A percentile compares a stretch with the other conserved stretches of the same genome.
Evolutionary conservation across 2,329 filamentous ascomycete genomes (phyloP).

Genomic region (Trichophyton simii): DNA sequence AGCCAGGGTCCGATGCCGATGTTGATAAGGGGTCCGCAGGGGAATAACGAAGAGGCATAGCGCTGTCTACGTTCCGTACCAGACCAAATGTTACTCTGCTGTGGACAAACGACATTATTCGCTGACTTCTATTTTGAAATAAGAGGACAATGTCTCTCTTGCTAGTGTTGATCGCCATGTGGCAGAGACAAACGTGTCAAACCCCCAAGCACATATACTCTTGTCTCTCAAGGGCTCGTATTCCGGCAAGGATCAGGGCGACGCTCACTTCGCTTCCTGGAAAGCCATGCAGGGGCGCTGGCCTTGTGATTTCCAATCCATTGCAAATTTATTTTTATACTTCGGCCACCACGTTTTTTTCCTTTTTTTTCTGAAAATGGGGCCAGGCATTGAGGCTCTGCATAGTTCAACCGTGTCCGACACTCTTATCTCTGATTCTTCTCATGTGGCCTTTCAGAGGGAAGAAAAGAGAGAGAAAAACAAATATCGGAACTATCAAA

Average conservation of each 20-base stretch:
- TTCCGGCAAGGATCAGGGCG: conserved; percentile 1
- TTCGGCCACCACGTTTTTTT: conserved; percentile 4
- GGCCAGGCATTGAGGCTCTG: conserved; percentile 6
- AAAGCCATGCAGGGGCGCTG: conserved; percentile 3
- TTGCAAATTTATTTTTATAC: conserved; percentile 4
- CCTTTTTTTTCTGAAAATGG: conserved; percentile 4
- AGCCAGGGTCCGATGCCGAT: neutral
- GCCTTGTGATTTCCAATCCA: neutral
- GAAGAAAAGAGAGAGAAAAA: neutral
- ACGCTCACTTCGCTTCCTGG: conserved; percentile 3
- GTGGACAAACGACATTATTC: neutral
- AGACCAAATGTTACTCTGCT: neutral
- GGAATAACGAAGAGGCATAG: neutral
- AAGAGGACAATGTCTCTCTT: neutral
- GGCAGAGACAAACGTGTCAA: conserved; percentile 1
- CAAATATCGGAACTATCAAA: neutral
- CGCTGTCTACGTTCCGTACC: neutral
- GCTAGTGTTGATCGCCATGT: conserved; percentile 4
- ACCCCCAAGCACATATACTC: neutral
- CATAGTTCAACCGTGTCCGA: conserved; percentile 4
- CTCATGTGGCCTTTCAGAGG: conserved; percentile 2
- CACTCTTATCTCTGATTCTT: conserved; percentile 3
- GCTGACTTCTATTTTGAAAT: neutral
- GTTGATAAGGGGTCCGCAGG: neutral
- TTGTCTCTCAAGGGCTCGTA: neutral